Base-by-base conservation (phyloP, 257 asterid species). In the Solanum medicagineum region DNA sequence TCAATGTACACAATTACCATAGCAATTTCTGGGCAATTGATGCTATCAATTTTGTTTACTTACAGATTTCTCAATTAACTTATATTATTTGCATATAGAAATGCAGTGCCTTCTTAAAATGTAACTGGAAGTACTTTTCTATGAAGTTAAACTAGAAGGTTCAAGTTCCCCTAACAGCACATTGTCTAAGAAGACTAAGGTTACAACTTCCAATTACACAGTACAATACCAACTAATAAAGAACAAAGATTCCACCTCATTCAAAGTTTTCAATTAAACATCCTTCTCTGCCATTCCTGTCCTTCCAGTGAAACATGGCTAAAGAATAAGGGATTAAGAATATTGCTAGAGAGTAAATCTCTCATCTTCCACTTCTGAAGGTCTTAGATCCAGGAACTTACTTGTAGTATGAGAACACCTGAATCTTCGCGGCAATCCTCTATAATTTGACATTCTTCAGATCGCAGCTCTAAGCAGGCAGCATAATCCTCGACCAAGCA, bases 321-420 rank as follows among this genome's bases (percentile, higher is more conserved):
- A 75, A 49, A 75, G 63, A 53, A 77, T 77, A 53, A 4, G n/a
- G 63, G 63, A 51, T 77, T 47, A 73, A 42, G 57, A 73, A 16
- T 47, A 47, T 77, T 51, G 47, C 63, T 51, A 77, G 83, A 73
- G 56, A 77, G 60, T 26, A 51, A 77, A 77, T 51, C 26, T 16
- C 22, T 55, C 13, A 15, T 10, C 24, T 2, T 51, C 63, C 83
- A 49, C 26, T 77, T 51, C 47, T 77, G 5, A 51, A 26, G 62
- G 47, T 24, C 47, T 49, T 51, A 77, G 45, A 77, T 51, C 16
- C 54, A 81, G 44, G 63, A 86, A 89, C 97, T 92, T 87, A 94
- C 99, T 91, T 97, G 98, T 95, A 97, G 90, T 85, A 97, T 94
- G 55, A 93, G 90, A 68, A 97, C 95, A 81, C 99, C 98, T 85